Evolutionary conservation across 192 early-diverging fungal species (phyloP).

Genomic region (Thamnidium elegans): DNA sequence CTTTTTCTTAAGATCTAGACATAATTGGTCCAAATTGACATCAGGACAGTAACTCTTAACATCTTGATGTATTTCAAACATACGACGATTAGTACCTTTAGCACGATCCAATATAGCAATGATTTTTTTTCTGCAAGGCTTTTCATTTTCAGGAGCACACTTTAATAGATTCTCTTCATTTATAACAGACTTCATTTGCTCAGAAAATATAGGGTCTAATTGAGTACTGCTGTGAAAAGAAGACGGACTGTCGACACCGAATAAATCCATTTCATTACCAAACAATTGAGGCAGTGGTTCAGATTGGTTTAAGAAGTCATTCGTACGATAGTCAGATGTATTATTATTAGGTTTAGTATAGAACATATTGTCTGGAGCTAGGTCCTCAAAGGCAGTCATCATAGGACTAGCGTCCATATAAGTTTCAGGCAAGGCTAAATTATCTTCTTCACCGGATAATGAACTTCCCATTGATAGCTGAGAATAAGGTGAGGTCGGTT

Average conservation of each 20-base stretch:
- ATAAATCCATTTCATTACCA: slow-evolving; percentile 8
- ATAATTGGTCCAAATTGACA: slow-evolving; percentile 2
- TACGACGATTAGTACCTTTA: not conserved
- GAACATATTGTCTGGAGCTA: no score
- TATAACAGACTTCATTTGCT: slow-evolving; percentile 6
- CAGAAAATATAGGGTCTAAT: slow-evolving; percentile 4
- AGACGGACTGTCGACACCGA: not conserved
- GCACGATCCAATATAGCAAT: slow-evolving; percentile 1
- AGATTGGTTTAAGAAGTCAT: slow-evolving; percentile 7
- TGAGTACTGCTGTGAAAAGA: not conserved
- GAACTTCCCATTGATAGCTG: no score
- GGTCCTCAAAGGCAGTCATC: no score
- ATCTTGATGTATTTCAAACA: slow-evolving; percentile 9
- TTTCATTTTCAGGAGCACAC: slow-evolving; percentile 5
- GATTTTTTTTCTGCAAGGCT: not conserved
- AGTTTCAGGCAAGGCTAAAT: no score
- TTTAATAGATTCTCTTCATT: not conserved
- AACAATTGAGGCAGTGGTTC: slow-evolving; percentile 4
- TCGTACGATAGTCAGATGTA: slow-evolving; percentile 4
- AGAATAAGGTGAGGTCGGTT: not conserved
- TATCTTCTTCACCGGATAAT: no score
- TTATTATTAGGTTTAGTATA: not conserved
- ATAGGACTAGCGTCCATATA: no score
- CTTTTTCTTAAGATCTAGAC: slow-evolving; percentile 6
- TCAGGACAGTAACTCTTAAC: slow-evolving; percentile 3